Base-by-base conservation (phyloP, 345 rosid species). In the Murraya koenigii region DNA sequence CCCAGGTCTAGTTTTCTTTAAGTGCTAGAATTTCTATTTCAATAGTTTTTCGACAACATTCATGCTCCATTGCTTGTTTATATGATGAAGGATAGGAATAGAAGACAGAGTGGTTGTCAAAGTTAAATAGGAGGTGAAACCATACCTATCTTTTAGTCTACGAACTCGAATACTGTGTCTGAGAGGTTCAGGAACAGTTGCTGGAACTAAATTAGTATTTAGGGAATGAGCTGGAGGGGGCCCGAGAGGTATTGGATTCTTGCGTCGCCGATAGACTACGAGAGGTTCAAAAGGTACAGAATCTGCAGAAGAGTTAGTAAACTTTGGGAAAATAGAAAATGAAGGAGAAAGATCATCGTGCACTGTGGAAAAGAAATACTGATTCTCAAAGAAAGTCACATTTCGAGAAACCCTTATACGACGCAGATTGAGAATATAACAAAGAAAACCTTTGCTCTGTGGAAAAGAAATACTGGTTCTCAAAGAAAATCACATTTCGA, bases 1-100 rank as follows among this genome's bases (percentile, higher is more conserved):
- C 77, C 44, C 25, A 35, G 3, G 69, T 66, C 6, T 66, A 25
- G 28, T 66, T 66, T 36, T 66, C 49, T 66, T 66, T 15, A 36
- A 66, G 49, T 33, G 69, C 6, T 1, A 36, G 13, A 35, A 66
- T 15, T 66, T 66, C 11, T 33, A 17, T 66, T 33, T 66, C 26
- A 71, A 71, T 49, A 52, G 9, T 47, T 30, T 55, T 49, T 10
- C 41, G 30, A 39, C 41, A 49, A 71, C 25, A 49, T 4, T 55
- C 41, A 22, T 71, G 64, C 41, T 54, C 44, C 28, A 54, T 30
- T 54, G 44, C 23, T 11, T 71, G 11, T 49, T 70, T 70, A 76
- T 76, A 52, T 49, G 7, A 66, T 47, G 44, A 32, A 2, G 62
- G 65, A 75, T 63, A 64, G 8, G 47, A 66, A 20, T 75, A 75